Evolutionary conservation across 345 rosid species (phyloP).

Genomic region (Salix koriyanagi): DNA sequence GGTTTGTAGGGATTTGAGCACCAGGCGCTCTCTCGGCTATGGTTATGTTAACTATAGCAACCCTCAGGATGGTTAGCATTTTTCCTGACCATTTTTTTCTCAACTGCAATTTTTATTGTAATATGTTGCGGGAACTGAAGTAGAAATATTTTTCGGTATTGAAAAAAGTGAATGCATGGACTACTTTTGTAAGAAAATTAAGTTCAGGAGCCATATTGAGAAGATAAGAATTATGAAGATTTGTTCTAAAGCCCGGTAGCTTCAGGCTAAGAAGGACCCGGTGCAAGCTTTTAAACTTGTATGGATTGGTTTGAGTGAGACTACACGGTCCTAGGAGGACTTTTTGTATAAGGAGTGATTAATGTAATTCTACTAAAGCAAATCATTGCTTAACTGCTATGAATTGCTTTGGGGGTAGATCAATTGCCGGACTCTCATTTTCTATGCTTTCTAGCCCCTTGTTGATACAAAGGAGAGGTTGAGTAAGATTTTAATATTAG

Average conservation of each 20-base stretch:
- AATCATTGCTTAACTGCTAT: not conserved
- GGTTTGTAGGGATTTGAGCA: constrained; percentile 24
- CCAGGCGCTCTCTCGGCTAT: constrained; percentile 24
- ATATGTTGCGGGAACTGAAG: not conserved
- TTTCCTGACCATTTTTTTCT: not conserved
- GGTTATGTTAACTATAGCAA: constrained; percentile 29
- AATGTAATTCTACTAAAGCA: no score
- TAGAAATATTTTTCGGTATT: not conserved
- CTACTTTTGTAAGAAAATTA: not conserved
- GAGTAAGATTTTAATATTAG: not conserved
- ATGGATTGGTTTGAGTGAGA: not conserved
- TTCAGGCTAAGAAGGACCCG: not conserved
- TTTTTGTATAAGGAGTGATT: not conserved
- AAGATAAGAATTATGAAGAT: not conserved
- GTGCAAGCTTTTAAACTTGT: not conserved
- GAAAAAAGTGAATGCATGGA: not conserved
- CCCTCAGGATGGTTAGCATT: constrained; percentile 25
- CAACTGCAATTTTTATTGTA: not conserved
- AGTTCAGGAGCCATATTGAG: not conserved
- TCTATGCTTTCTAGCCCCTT: no score
- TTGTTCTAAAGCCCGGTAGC: not conserved
- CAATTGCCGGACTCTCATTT: no score
- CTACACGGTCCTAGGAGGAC: not conserved
- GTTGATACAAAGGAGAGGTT: not conserved
- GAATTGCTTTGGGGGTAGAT: not conserved